These are phyloP conservation scores for Pseudofabraea citricarpa DNA, from an alignment of 2,329 filamentous ascomycete genomes.

Conservation along the genomic window DNA sequence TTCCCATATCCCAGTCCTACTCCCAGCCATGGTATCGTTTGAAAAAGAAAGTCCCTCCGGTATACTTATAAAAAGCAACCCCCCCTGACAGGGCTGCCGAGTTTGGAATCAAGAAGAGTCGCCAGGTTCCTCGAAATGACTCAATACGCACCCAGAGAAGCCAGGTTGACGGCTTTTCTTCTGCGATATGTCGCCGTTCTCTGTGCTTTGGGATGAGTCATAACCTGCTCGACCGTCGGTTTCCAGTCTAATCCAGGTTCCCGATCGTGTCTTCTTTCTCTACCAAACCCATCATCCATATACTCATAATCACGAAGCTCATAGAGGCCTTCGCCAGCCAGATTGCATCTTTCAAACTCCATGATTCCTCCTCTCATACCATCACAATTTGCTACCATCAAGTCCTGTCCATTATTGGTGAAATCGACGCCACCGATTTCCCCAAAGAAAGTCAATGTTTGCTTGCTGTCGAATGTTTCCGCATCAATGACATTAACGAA, in stretches of 20 bases:
- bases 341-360: conserved; percentile 27
- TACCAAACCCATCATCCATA: conserved; percentile 3
- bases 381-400: conserved; percentile 68
- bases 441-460: conserved; percentile 70
- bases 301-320: conserved; percentile 3
- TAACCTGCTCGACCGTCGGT: conserved; percentile 10
- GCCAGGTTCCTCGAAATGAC: too few relatives aligned
- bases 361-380: conserved; percentile 54
- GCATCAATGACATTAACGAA: conserved; percentile 68
- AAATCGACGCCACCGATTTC: conserved; percentile 67
- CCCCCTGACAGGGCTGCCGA: too few relatives aligned
- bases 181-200: conserved; percentile 11
- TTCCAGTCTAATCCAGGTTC: conserved; percentile 1
- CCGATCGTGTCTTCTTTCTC: background rate
- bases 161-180: conserved; percentile 13
- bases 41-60: too few relatives aligned
- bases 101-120: too few relatives aligned
- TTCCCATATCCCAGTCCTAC: too few relatives aligned
- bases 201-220: conserved; percentile 9
- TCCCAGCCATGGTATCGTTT: too few relatives aligned
- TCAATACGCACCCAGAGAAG: conserved; percentile 14
- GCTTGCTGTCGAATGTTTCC: conserved; percentile 57
- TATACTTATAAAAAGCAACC: too few relatives aligned
- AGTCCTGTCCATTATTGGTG: conserved; percentile 59
- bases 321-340: conserved; percentile 19